Conservation (phyloP, 495 filamentous ascomycete species). For the Hypoxylon fragiforme region DNA sequence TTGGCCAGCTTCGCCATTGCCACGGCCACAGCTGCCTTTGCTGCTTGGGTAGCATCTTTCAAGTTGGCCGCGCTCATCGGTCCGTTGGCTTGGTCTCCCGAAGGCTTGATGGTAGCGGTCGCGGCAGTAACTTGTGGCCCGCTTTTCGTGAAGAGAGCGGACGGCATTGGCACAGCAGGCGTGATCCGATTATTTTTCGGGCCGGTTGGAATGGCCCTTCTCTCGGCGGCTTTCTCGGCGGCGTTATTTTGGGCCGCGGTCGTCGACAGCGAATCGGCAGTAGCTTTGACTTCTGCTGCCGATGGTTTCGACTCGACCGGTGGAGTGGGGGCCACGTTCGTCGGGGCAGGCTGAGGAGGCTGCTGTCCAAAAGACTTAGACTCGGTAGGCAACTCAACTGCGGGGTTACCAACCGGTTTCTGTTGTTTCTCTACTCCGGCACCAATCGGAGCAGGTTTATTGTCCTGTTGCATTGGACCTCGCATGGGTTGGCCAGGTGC, state of each 20-base stretch:
- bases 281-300: conserved; percentile 56
- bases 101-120: conserved; percentile 40
- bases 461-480: conserved; percentile 40
- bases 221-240: conserved; percentile 38
- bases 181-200: conserved; percentile 59
- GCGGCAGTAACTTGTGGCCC: conserved; percentile 36
- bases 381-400: conserved; percentile 42
- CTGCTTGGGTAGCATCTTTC: conserved; percentile 78
- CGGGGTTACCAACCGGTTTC: conserved; percentile 43
- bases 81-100: conserved; percentile 40
- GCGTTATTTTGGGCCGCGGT: conserved; percentile 34
- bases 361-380: conserved; percentile 46
- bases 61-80: conserved; percentile 39
- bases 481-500: conserved; percentile 44
- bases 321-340: conserved; percentile 44
- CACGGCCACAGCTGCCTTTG: conserved; percentile 81
- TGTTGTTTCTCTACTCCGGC: conserved; percentile 54
- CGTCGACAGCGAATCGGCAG: conserved; percentile 44
- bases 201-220: conserved; percentile 59
- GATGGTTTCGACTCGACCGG: conserved; percentile 71
- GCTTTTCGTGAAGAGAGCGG: conserved; percentile 61
- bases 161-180: conserved; percentile 66
- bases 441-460: conserved; percentile 58
- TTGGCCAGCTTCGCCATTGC: conserved; percentile 79
- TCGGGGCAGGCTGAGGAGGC: conserved; percentile 34